phyloP scores from a whole-genome alignment of 192 early-diverging fungal genomes.

The Ramicandelaber brevisporus region DNA sequence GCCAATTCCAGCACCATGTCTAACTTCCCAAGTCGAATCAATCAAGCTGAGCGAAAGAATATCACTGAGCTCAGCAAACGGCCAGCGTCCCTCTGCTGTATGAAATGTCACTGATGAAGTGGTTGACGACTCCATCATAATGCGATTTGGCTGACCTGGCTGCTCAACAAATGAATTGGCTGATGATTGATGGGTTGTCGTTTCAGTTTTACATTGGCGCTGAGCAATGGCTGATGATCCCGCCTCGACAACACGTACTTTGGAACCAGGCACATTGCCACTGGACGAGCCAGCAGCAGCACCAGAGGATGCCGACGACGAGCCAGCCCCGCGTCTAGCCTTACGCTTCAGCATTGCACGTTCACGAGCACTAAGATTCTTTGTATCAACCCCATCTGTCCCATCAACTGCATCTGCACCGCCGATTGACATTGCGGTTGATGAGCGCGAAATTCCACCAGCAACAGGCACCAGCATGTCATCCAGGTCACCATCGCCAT shows the following conservation, averaged over 20 bases:
- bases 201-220: too few species aligned
- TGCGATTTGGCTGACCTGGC: slow-evolving; percentile 21
- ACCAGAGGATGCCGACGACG: slow-evolving; percentile 6
- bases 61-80: slow-evolving; percentile 38
- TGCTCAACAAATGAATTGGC: slow-evolving; percentile 30
- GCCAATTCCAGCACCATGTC: slow-evolving; percentile 91
- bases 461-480: too few species aligned
- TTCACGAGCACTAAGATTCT: slow-evolving; percentile 71
- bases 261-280: neutral
- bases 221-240: neutral
- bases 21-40: slow-evolving; percentile 61
- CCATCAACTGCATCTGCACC: neutral
- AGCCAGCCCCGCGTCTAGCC: slow-evolving; percentile 30
- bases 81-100: slow-evolving; percentile 32
- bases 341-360: slow-evolving; percentile 73
- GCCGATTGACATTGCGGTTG: too few species aligned
- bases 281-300: neutral
- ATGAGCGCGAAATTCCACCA: too few species aligned
- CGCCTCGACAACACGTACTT: neutral
- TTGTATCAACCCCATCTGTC: slow-evolving; percentile 28
- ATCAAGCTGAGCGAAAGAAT: slow-evolving; percentile 46
- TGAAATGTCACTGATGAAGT: slow-evolving; percentile 4
- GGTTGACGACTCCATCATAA: slow-evolving; percentile 19
- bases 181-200: too few species aligned
- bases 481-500: too few species aligned